Conservation (phyloP, 371 early-diverging fungal genomes). For the Lichtheimia ornata region DNA sequence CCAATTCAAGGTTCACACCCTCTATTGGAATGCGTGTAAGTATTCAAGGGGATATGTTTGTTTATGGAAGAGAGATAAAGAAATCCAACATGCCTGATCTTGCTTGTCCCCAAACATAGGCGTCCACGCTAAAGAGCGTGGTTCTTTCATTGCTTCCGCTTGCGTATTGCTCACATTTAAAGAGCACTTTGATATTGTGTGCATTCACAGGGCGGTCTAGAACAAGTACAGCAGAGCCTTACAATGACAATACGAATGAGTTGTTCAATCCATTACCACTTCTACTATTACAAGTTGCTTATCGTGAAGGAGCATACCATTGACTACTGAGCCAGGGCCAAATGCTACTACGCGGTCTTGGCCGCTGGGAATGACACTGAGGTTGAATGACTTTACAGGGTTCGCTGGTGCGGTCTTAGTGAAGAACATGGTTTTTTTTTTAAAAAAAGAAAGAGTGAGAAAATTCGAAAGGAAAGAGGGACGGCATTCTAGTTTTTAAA, state of each 20-base stretch:
- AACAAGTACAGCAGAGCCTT: slow-evolving; percentile 40
- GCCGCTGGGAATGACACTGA: slow-evolving; percentile 28
- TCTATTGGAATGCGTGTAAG: slow-evolving; percentile 2
- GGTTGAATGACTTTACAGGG: slow-evolving; percentile 26
- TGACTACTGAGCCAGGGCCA: slow-evolving; percentile 45
- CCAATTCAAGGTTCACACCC: slow-evolving; percentile 12
- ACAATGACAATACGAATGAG: not conserved
- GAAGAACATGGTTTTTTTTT: slow-evolving; percentile 22
- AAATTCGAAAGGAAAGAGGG: slow-evolving; percentile 3
- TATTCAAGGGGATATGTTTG: not conserved
- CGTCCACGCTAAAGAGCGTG: slow-evolving; percentile 16
- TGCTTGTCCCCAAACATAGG: slow-evolving; percentile 16
- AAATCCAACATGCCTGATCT: slow-evolving; percentile 7
- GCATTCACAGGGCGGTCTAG: slow-evolving; percentile 31
- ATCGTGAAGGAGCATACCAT: slow-evolving; percentile 33
- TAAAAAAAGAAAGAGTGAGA: slow-evolving; percentile 5
- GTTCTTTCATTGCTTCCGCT: slow-evolving; percentile 1
- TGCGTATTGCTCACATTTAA: slow-evolving; percentile 32
- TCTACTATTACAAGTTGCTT: slow-evolving; percentile 6
- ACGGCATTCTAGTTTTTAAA: not conserved
- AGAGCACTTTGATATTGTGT: slow-evolving; percentile 32
- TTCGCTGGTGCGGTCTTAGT: slow-evolving; percentile 20
- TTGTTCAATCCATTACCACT: not conserved
- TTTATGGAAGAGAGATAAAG: too few relatives aligned
- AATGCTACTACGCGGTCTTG: slow-evolving; percentile 39